Evolutionary conservation across 495 filamentous ascomycete genomes (phyloP).

Genomic region (Neurospora intermedia): DNA sequence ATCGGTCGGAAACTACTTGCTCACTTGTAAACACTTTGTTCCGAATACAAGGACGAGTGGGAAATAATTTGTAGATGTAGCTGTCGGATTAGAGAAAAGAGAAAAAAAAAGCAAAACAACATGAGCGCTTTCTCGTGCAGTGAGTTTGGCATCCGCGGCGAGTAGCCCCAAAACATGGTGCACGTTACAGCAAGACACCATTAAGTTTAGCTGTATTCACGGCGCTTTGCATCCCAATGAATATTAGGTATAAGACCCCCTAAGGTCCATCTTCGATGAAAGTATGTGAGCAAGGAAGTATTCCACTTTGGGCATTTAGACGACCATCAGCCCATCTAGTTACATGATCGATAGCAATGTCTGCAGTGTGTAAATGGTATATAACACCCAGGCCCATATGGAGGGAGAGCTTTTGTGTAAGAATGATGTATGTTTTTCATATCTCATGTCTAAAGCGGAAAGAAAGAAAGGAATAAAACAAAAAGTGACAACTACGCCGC

Average conservation of each 20-base stretch:
- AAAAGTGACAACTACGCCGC: background rate
- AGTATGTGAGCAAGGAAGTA: background rate
- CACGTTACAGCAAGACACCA: constrained; percentile 78
- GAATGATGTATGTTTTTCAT: background rate
- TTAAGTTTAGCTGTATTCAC: constrained; percentile 87
- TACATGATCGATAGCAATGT: background rate
- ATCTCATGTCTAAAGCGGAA: background rate
- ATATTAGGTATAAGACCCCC: constrained; percentile 51
- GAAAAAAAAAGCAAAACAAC: background rate
- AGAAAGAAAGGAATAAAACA: background rate
- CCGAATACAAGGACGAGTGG: background rate
- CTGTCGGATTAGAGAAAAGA: background rate
- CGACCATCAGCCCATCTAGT: background rate
- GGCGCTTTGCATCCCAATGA: constrained; percentile 94
- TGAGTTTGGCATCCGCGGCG: background rate
- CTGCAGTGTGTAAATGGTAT: background rate
- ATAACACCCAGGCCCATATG: background rate
- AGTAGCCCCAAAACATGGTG: constrained; percentile 58
- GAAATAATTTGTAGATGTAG: background rate
- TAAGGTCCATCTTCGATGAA: background rate
- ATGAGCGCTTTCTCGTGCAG: background rate
- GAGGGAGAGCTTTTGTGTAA: background rate
- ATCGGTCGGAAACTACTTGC: background rate
- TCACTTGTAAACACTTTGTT: background rate
- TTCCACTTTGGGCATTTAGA: background rate